These are phyloP conservation scores for Lipomyces kockii DNA, from an alignment of 805 yeast genomes.

Conservation along the genomic window DNA sequence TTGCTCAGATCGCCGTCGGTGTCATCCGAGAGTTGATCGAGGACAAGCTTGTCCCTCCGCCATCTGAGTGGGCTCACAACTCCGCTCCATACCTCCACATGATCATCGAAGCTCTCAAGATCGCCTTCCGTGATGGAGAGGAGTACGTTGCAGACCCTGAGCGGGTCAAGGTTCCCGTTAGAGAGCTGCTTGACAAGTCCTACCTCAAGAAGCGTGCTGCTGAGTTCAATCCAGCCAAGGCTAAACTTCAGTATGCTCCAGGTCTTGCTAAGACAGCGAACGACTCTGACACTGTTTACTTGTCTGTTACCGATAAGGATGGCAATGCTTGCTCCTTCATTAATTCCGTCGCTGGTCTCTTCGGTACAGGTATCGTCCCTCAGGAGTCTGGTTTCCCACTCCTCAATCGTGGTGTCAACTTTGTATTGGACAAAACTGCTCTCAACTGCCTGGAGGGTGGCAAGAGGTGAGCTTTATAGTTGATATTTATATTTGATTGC, in stretches of 20 bases:
- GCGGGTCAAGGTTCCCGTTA: slow-evolving; percentile 46
- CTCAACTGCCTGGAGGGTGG: slow-evolving; percentile 67
- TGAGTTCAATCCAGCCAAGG: slow-evolving; percentile 50
- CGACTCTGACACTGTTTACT: slow-evolving; percentile 73
- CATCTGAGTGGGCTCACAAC: slow-evolving; percentile 56
- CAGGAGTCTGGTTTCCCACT: slow-evolving; percentile 64
- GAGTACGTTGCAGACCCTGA: slow-evolving; percentile 69
- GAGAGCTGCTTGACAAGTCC: slow-evolving; percentile 53
- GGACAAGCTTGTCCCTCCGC: slow-evolving; percentile 50
- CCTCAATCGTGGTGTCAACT: slow-evolving; percentile 79
- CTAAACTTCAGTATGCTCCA: slow-evolving; percentile 51
- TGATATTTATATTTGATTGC: background rate
- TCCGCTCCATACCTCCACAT: slow-evolving; percentile 72
- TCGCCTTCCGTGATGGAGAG: slow-evolving; percentile 76
- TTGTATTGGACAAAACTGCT: slow-evolving; percentile 61
- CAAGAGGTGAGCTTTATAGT: slow-evolving; percentile 46
- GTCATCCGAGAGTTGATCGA: slow-evolving; percentile 61
- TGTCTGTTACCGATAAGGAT: slow-evolving; percentile 63
- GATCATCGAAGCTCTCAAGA: slow-evolving; percentile 70
- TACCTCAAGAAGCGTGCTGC: slow-evolving; percentile 58
- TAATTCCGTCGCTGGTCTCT: slow-evolving; percentile 69
- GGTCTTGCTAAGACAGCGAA: slow-evolving; percentile 60
- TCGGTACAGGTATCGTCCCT: slow-evolving; percentile 74
- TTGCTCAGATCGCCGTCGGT: slow-evolving; percentile 73
- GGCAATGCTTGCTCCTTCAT: slow-evolving; percentile 86